Base-by-base conservation (phyloP, 139 green algal species). In the Micractinium sp. region DNA sequence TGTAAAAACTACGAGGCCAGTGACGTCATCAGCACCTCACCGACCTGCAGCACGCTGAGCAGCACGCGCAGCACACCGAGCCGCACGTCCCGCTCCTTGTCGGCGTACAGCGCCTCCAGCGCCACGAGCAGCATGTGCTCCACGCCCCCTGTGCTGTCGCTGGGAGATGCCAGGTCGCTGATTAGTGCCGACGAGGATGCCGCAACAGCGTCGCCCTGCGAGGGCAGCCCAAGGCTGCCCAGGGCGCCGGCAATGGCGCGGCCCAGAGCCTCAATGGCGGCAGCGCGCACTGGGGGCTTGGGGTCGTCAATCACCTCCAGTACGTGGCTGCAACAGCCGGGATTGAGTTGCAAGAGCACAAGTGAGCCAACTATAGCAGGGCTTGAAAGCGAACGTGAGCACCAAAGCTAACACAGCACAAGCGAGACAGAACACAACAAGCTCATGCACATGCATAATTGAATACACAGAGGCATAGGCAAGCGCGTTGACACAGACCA, bases 71-170 rank as follows among this genome's bases (percentile, higher is more conserved):
- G 89, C 75, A 98, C 89, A 27, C 95, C 96, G 39, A 89, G 75
- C 9, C 92, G 91, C 36, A 98, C 95, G 71, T 98, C 95, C 38
- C 80, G 77, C 90, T 97, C 92, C 1, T 77, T 82, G 38, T 93
- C 89, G 83, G 94, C 92, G 38, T 92, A 96, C 87, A 97, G 82
- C 14, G 92, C 92, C 82, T 96, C 94, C 47, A 98, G 90, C 0
- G 95, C 93, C 53, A 96, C 93, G 56, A 98, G 87, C 67, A 98
- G 88, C 95, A 98, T 98, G 89, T 96, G 93, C 91, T 98, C 94
- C 35, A 97, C 88, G 36, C 92, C 95, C 35, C 87, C 91, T 5
- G 85, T 83, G 38, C 60, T 79, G 14, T 86, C 75, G 35, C 69
- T 41, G 25, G 33, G 75, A 20, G 66, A 87, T 74, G 85, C 63